These are phyloP conservation scores for Chlorella vulgaris DNA, from an alignment of 139 green algal genomes.

Conservation along the genomic window DNA sequence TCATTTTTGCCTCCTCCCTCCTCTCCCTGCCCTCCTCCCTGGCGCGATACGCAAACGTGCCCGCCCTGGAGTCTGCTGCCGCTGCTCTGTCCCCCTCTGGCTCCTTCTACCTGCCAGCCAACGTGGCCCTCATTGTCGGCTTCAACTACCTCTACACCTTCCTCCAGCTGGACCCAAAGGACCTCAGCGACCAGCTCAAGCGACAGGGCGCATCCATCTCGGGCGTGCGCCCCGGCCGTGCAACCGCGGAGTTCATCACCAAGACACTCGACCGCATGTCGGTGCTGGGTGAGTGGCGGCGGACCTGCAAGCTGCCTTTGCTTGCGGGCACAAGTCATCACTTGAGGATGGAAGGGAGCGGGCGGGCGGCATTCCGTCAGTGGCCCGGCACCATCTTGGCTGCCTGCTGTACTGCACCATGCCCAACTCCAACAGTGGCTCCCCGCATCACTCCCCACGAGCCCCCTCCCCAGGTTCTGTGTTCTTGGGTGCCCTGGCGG, in stretches of 20 bases:
- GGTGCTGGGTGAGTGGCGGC: conserved; percentile 71
- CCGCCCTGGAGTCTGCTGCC: conserved; percentile 65
- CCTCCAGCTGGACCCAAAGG: conserved; percentile 96
- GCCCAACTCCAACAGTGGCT: not conserved
- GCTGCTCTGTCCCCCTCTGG: conserved; percentile 77
- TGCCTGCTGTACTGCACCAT: not conserved
- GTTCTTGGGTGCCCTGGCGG: conserved; percentile 91
- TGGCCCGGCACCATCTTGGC: not conserved
- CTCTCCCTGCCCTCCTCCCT: conserved; percentile 86
- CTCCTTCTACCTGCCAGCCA: conserved; percentile 84
- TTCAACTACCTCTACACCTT: conserved; percentile 99
- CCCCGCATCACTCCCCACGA: not conserved
- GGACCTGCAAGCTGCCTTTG: not conserved
- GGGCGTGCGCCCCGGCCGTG: conserved; percentile 83
- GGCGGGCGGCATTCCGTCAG: too few species aligned
- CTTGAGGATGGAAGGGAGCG: too few species aligned
- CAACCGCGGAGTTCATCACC: conserved; percentile 93
- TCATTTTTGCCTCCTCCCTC: conserved; percentile 98
- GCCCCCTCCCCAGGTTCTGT: conserved; percentile 58
- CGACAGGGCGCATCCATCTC: conserved; percentile 88
- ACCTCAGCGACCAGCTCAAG: conserved; percentile 98
- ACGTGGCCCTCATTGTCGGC: conserved; percentile 92
- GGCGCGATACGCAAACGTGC: conserved; percentile 76
- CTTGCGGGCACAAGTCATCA: too few species aligned
- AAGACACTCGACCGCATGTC: conserved; percentile 91